A percentile compares a stretch with the other conserved stretches of the same genome.
Evolutionary conservation across 192 early-diverging fungal genomes (phyloP).

Genomic region (Obelidium mucronatum): DNA sequence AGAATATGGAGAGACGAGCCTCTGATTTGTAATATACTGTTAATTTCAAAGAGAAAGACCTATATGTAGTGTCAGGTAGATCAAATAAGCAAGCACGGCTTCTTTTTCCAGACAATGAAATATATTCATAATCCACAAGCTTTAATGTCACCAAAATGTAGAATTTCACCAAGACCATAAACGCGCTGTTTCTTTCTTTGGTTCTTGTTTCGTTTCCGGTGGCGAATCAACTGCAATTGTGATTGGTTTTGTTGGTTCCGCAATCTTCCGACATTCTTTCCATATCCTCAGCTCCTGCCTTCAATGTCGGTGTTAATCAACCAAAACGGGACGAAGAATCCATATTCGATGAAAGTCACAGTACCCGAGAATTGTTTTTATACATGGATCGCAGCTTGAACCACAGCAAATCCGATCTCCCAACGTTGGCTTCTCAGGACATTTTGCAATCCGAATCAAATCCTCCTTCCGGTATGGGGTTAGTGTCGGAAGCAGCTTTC

Average conservation of each 20-base stretch:
- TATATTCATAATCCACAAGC: too few species aligned
- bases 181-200: neutral
- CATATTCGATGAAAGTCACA: neutral
- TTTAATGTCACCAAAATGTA: neutral
- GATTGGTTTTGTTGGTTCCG: neutral
- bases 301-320: too few species aligned
- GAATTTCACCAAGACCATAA: slow-evolving; percentile 11
- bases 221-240: neutral
- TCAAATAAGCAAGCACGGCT: too few species aligned
- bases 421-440: neutral
- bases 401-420: neutral
- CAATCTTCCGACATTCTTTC: slow-evolving; percentile 18
- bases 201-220: neutral
- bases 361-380: slow-evolving; percentile 4
- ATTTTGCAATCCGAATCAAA: neutral
- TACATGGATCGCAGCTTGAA: slow-evolving; percentile 14
- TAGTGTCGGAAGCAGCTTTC: slow-evolving; percentile 13
- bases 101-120: too few species aligned
- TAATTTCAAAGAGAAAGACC: too few species aligned
- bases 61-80: too few species aligned
- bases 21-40: too few species aligned
- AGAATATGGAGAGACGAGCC: too few species aligned
- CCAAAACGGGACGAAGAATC: neutral
- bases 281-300: slow-evolving; percentile 26
- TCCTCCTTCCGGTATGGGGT: slow-evolving; percentile 1